phyloP scores from a whole-genome alignment of 2,329 filamentous ascomycete genomes.

The Botrytis tulipae region DNA sequence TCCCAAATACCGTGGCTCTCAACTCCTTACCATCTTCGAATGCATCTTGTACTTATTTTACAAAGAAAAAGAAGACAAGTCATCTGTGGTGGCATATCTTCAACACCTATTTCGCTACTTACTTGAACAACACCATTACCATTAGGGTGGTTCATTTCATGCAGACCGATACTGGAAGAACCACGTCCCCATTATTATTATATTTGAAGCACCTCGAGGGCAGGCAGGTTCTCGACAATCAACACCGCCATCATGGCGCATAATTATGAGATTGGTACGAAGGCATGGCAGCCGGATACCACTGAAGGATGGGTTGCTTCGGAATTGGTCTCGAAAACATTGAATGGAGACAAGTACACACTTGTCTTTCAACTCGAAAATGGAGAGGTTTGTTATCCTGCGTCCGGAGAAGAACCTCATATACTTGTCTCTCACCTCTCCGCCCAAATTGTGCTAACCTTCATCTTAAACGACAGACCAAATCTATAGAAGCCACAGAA shows the following conservation, averaged over 20 bases:
- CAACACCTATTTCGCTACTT: conserved; percentile 13
- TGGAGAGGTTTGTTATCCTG: conserved; percentile 69
- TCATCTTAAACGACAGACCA: conserved; percentile 54
- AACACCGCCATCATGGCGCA: conserved; percentile 67
- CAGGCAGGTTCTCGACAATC: conserved; percentile 23
- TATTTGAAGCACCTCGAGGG: conserved; percentile 29
- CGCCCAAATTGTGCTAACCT: conserved; percentile 33
- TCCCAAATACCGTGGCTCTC: conserved; percentile 20
- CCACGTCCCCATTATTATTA: conserved; percentile 27
- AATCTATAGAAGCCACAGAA: conserved; percentile 73
- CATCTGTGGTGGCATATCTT: conserved; percentile 24
- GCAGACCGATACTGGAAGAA: conserved; percentile 30
- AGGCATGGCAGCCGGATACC: conserved; percentile 96
- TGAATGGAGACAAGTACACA: conserved; percentile 81
- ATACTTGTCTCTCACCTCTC: conserved; percentile 7
- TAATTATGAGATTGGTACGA: conserved; percentile 92
- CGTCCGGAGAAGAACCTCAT: conserved; percentile 16
- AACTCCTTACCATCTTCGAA: conserved; percentile 20
- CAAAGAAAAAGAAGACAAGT: conserved; percentile 17
- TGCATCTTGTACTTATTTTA: conserved; percentile 21
- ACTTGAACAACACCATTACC: conserved; percentile 9
- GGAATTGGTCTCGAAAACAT: conserved; percentile 81
- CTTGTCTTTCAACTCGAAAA: conserved; percentile 88
- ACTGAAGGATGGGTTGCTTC: conserved; percentile 97
- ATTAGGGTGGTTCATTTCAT: conserved; percentile 28